Evolutionary conservation across 2,329 filamentous ascomycete species (phyloP).

Genomic region (Cytospora mali): DNA sequence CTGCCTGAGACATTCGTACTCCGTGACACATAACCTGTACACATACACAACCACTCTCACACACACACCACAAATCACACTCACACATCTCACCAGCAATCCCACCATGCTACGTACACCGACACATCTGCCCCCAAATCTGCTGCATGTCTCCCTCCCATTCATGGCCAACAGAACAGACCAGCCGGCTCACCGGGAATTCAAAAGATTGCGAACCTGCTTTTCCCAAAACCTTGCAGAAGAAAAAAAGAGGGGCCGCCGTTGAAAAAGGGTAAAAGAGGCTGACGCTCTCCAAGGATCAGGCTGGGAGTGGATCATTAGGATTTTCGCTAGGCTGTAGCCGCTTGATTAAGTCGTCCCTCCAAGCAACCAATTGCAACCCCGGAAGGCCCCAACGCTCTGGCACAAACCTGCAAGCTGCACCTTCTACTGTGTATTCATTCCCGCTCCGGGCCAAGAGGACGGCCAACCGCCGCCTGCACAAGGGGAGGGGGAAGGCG

Average conservation of each 20-base stretch:
- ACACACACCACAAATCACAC: no score
- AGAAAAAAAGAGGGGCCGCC: neutral
- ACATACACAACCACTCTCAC: conserved; percentile 4
- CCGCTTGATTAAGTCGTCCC: conserved; percentile 19
- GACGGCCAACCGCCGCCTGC: neutral
- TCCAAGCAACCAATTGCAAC: conserved; percentile 9
- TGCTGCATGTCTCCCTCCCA: neutral
- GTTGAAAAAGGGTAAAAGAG: conserved; percentile 10
- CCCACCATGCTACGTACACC: neutral
- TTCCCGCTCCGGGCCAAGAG: no score
- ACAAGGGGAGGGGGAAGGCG: neutral
- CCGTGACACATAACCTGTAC: no score
- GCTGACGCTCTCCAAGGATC: conserved; percentile 18
- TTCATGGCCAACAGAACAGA: neutral
- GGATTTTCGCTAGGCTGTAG: conserved; percentile 23
- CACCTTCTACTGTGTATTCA: neutral
- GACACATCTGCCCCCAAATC: neutral
- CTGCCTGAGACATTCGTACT: conserved; percentile 18
- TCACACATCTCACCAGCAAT: conserved; percentile 7
- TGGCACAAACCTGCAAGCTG: conserved; percentile 16
- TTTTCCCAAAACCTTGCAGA: neutral
- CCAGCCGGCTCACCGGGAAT: neutral
- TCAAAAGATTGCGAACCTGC: conserved; percentile 2
- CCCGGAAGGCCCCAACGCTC: conserved; percentile 5
- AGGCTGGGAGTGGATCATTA: conserved; percentile 18